phyloP scores from a whole-genome alignment of 768 basidiomycete species.

The Kondoa subrosea region DNA sequence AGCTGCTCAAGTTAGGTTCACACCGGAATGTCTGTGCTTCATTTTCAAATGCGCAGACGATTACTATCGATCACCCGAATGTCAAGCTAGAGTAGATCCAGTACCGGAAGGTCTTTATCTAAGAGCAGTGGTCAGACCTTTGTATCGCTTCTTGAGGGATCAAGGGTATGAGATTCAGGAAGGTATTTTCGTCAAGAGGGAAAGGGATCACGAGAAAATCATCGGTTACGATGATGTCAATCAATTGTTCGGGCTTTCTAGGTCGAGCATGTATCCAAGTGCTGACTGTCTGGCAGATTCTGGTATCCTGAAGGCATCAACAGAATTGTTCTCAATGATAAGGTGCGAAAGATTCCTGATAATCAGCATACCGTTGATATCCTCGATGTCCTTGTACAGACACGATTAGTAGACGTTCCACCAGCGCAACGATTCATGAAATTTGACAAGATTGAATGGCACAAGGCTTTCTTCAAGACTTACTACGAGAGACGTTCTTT shows the following conservation, averaged over 20 bases:
- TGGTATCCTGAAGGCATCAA: slow-evolving; percentile 99
- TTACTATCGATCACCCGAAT: slow-evolving; percentile 97
- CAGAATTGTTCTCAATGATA: slow-evolving; percentile 70
- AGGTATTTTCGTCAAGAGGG: slow-evolving; percentile 81
- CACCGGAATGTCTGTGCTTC: slow-evolving; percentile 93
- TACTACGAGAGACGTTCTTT: slow-evolving; percentile 96
- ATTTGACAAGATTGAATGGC: slow-evolving; percentile 94
- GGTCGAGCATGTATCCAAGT: not conserved
- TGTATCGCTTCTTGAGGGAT: slow-evolving; percentile 92
- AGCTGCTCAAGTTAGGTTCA: slow-evolving; percentile 88
- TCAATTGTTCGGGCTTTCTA: too few species aligned
- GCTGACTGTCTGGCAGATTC: slow-evolving; percentile 15
- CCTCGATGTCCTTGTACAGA: slow-evolving; percentile 37
- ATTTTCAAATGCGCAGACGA: slow-evolving; percentile 99
- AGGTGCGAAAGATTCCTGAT: slow-evolving; percentile 39
- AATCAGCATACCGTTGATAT: slow-evolving; percentile 6
- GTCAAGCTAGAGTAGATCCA: slow-evolving; percentile 76
- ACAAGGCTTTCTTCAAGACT: slow-evolving; percentile 92
- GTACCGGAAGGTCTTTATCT: slow-evolving; percentile 93
- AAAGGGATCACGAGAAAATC: slow-evolving; percentile 80
- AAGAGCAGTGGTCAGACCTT: slow-evolving; percentile 69
- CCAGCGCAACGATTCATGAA: slow-evolving; percentile 89
- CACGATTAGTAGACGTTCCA: slow-evolving; percentile 73
- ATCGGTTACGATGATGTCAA: slow-evolving; percentile 99
- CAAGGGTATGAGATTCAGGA: slow-evolving; percentile 94